Base-by-base conservation (phyloP, 306 rosid species). In the Ziziphus jujuba region DNA sequence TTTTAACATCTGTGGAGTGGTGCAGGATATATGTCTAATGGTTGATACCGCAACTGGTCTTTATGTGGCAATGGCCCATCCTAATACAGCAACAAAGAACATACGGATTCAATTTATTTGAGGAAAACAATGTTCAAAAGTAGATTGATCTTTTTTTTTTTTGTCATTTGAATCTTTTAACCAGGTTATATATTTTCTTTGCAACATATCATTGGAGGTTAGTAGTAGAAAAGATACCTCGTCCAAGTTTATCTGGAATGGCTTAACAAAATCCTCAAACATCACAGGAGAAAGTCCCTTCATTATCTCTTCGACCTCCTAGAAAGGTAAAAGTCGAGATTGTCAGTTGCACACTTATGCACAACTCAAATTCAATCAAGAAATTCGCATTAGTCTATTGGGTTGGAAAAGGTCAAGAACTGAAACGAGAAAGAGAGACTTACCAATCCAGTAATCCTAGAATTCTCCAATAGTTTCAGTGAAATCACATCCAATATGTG, bases 371-470 rank as follows among this genome's bases (percentile, higher is more conserved):
- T 75, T 63, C 48, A 61, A 9, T 48, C 64, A 49, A 31, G 55
- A 71, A 77, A 60, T 23, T 34, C 31, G 57, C 73, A 53, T 1
- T 24, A 36, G 51, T 60, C 14, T 4, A 48, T 40, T 40, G 45
- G 45, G 45, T 40, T 40, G 45, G 45, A 22, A 68, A 44, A 56
- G 31, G 31, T 34, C 0, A 34, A 57, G 57, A 57, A 43, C 25
- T 54, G 31, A 49, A 65, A 60, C 15, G 16, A 22, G 61, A 70
- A 16, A 54, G 22, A 20, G 9, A 21, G 5, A 63, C 57, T 51
- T 88, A 93, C 97, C 82, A 90, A 73, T 76, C 99, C 99, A 50
- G 99, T 93, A 62, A 93, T 79, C 81, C 97, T 90, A 25, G 99
- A 90, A 63, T 76, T 93, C 77, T 86, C 89, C 77, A 93, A 48